A percentile compares a stretch with the other conserved stretches of the same genome.
Conservation (phyloP, 352 stramenopile species). For the Globisporangium uncinulatum region DNA sequence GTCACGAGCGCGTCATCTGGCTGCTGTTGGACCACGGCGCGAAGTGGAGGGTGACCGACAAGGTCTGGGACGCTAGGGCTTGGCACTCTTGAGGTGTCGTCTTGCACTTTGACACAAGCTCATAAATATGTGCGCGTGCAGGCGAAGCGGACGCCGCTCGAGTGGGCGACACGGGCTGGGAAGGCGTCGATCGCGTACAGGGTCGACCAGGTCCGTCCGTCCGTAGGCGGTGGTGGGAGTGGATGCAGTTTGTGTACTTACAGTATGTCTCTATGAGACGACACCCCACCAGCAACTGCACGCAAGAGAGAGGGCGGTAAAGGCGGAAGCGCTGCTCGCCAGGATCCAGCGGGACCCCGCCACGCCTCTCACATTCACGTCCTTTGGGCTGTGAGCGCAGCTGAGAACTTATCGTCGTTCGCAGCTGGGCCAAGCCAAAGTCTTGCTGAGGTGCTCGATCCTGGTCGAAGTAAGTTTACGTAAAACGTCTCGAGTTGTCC, state of each 20-base stretch:
- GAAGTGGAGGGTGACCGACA: conserved; percentile 52
- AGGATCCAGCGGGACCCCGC: neutral
- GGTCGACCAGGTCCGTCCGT: conserved; percentile 47
- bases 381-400: neutral
- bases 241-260: neutral
- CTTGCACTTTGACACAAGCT: neutral
- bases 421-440: too few species aligned
- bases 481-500: too few species aligned
- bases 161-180: conserved; percentile 61
- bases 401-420: too few species aligned
- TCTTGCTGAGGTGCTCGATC: too few species aligned
- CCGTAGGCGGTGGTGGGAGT: too few species aligned
- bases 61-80: conserved; percentile 18
- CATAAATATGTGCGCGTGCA: conserved; percentile 2
- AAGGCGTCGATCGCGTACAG: conserved; percentile 70
- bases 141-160: conserved; percentile 59
- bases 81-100: neutral
- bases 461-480: too few species aligned
- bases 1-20: conserved; percentile 57
- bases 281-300: conserved; percentile 35
- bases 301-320: conserved; percentile 28
- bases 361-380: neutral
- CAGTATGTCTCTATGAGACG: neutral
- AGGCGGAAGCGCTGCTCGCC: conserved; percentile 4
- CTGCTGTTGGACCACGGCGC: conserved; percentile 52